These are phyloP conservation scores for Platanthera zijinensis DNA, from an alignment of 106 monocot genomes.

Conservation along the genomic window DNA sequence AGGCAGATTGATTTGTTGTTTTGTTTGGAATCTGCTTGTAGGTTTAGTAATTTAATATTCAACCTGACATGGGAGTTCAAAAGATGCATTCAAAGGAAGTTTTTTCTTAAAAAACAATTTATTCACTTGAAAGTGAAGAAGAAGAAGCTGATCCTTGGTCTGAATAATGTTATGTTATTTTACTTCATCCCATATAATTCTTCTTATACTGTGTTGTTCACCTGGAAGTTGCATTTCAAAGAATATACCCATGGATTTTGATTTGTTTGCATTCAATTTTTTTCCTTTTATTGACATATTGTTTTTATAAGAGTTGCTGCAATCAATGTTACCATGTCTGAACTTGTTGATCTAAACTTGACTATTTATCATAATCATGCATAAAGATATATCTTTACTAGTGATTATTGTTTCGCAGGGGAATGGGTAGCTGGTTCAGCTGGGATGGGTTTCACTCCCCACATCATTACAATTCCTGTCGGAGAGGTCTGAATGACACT, in stretches of 20 bases:
- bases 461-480: slow-evolving; percentile 50
- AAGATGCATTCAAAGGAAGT: background rate
- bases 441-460: slow-evolving; percentile 79
- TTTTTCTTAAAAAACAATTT: background rate
- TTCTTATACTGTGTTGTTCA: background rate
- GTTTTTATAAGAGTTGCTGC: background rate
- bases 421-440: slow-evolving; percentile 66
- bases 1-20: background rate
- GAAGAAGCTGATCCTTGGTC: background rate
- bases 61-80: background rate
- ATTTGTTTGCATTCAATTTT: background rate
- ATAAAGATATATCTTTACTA: background rate
- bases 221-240: background rate
- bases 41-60: background rate
- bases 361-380: background rate
- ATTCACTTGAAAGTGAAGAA: background rate
- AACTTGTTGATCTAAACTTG: background rate
- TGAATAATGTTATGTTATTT: background rate
- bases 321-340: background rate
- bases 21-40: background rate
- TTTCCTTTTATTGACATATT: background rate
- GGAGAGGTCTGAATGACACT: slow-evolving; percentile 50
- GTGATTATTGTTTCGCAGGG: slow-evolving; percentile 25
- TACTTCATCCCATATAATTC: background rate
- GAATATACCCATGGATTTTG: background rate